Evolutionary conservation across 441 rosid genomes (phyloP).

Genomic region (Sinapis alba): DNA sequence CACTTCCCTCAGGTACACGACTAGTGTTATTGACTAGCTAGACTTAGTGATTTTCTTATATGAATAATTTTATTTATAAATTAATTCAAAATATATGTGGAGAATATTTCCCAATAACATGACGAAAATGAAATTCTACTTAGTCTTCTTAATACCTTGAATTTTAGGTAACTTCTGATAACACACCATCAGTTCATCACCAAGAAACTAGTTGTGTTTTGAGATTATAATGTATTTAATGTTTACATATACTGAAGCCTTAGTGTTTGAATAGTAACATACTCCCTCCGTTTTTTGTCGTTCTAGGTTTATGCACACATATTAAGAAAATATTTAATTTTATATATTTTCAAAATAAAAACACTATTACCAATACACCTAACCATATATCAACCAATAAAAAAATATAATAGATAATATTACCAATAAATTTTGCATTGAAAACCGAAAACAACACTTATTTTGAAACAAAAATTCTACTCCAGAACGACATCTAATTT

Average conservation of each 20-base stretch:
- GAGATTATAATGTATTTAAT: not conserved
- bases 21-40: not conserved
- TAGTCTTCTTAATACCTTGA: not conserved
- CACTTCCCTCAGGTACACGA: constrained; percentile 62
- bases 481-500: too few relatives aligned
- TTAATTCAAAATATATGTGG: not conserved
- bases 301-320: too few relatives aligned
- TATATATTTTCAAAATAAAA: too few relatives aligned
- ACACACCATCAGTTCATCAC: not conserved
- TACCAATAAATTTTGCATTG: too few relatives aligned
- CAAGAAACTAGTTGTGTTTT: constrained; percentile 7
- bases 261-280: constrained; percentile 23
- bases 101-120: constrained; percentile 2
- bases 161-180: not conserved
- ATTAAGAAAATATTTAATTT: too few relatives aligned
- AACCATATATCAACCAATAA: too few relatives aligned
- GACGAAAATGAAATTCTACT: not conserved
- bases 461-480: too few relatives aligned
- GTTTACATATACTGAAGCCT: not conserved
- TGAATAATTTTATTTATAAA: not conserved
- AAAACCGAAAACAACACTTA: too few relatives aligned
- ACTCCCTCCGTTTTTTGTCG: too few relatives aligned
- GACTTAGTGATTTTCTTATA: not conserved
- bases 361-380: too few relatives aligned
- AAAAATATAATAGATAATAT: too few relatives aligned